A percentile compares a stretch with the other conserved stretches of the same genome.
Evolutionary conservation across 139 green algal genomes (phyloP).

Genomic region (Nannochloris sp.): DNA sequence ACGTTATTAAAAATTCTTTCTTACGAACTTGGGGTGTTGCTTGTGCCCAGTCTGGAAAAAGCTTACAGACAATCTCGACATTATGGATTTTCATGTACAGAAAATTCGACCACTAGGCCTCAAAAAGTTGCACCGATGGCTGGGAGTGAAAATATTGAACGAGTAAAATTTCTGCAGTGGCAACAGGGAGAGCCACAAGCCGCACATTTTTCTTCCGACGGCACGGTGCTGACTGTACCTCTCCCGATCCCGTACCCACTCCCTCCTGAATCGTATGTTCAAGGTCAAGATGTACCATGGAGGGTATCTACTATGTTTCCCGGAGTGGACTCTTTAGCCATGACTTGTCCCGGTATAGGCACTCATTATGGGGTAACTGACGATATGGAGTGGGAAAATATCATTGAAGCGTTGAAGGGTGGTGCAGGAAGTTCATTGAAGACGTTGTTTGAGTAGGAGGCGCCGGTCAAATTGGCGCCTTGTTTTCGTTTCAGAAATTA

Average conservation of each 20-base stretch:
- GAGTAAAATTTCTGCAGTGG: slow-evolving; percentile 14
- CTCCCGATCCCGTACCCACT: slow-evolving; percentile 22
- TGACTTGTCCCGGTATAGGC: neutral
- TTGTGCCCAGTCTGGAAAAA: slow-evolving; percentile 44
- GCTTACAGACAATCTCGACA: slow-evolving; percentile 27
- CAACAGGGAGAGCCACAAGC: neutral
- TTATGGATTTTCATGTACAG: slow-evolving; percentile 18
- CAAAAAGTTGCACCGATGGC: neutral
- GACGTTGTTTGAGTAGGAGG: too few species aligned
- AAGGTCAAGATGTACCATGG: slow-evolving; percentile 8
- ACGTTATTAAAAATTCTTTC: slow-evolving; percentile 37
- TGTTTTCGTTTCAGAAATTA: too few species aligned
- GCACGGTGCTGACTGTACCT: neutral
- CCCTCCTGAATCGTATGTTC: slow-evolving; percentile 3
- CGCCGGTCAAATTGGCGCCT: neutral
- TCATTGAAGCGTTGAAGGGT: neutral
- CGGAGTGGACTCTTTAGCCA: slow-evolving; percentile 5
- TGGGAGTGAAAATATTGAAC: neutral
- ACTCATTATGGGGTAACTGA: slow-evolving; percentile 3
- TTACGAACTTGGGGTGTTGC: slow-evolving; percentile 77
- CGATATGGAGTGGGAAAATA: neutral
- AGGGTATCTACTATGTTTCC: neutral
- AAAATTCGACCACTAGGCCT: neutral
- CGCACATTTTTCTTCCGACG: neutral
- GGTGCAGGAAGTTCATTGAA: too few species aligned